Conservation (phyloP, 2,329 filamentous ascomycete species). For the Sporothrix pallida region DNA sequence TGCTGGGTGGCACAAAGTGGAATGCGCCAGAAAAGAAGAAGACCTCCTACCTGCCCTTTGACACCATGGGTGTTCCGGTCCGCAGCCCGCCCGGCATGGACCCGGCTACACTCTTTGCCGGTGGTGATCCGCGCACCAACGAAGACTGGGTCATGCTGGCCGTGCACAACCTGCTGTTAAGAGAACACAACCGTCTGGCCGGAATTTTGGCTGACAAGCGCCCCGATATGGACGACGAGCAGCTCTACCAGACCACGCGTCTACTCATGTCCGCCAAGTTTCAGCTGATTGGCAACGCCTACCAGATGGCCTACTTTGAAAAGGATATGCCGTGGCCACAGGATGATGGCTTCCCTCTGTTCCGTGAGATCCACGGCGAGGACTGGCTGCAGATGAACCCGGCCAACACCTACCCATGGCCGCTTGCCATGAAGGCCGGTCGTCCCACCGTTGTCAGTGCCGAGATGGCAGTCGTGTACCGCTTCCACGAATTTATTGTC, state of each 20-base stretch:
- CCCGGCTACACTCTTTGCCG: slow-evolving; percentile 33
- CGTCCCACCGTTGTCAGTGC: slow-evolving; percentile 34
- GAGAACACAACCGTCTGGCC: slow-evolving; percentile 38
- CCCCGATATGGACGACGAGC: slow-evolving; percentile 35
- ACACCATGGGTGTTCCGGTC: slow-evolving; percentile 33
- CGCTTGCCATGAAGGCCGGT: slow-evolving; percentile 33
- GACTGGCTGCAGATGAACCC: slow-evolving; percentile 36
- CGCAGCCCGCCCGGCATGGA: slow-evolving; percentile 32
- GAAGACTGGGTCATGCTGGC: slow-evolving; percentile 37
- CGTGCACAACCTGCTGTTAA: slow-evolving; percentile 36
- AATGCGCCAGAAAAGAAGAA: slow-evolving; percentile 16
- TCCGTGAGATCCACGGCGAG: slow-evolving; percentile 34
- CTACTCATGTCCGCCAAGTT: slow-evolving; percentile 37
- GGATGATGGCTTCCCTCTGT: slow-evolving; percentile 36
- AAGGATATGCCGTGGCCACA: slow-evolving; percentile 37
- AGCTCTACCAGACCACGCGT: slow-evolving; percentile 36
- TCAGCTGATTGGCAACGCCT: slow-evolving; percentile 36
- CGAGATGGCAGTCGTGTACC: slow-evolving; percentile 37
- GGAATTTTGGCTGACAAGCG: slow-evolving; percentile 31
- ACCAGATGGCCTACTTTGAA: slow-evolving; percentile 38
- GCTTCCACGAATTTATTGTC: slow-evolving; percentile 38
- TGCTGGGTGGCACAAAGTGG: slow-evolving; percentile 16
- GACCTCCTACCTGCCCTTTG: slow-evolving; percentile 33
- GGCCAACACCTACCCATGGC: slow-evolving; percentile 36
- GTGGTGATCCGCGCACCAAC: slow-evolving; percentile 37